phyloP scores from a whole-genome alignment of 371 early-diverging fungal species.

The Catenaria anguillulae region DNA sequence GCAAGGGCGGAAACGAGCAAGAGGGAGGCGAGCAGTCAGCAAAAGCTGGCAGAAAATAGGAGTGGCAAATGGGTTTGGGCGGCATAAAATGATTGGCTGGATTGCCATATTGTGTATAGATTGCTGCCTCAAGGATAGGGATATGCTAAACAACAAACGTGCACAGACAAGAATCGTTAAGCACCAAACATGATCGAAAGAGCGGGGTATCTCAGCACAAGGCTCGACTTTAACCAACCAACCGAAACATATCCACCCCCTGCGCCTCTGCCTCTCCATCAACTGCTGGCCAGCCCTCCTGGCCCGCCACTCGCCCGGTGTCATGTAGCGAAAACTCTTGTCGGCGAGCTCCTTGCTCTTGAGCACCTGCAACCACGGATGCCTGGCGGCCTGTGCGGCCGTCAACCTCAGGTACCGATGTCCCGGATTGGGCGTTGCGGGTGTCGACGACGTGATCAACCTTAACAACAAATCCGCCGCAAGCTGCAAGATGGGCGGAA shows the following conservation, averaged over 20 bases:
- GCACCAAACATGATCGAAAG: too few relatives aligned
- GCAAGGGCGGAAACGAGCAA: too few relatives aligned
- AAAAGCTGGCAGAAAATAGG: too few relatives aligned
- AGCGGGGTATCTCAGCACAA: too few relatives aligned
- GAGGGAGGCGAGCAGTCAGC: too few relatives aligned
- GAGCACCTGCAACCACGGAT: neutral
- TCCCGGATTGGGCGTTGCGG: neutral
- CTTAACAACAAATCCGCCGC: conserved; percentile 2
- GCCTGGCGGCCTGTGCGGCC: neutral
- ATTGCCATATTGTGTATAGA: too few relatives aligned
- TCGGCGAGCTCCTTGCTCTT: neutral
- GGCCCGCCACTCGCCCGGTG: neutral
- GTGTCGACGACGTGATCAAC: neutral
- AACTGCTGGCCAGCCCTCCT: neutral
- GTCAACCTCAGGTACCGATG: neutral
- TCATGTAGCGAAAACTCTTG: neutral
- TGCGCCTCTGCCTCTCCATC: neutral
- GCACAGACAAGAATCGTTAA: too few relatives aligned
- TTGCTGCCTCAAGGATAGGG: too few relatives aligned
- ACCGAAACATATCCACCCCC: neutral
- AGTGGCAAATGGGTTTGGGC: too few relatives aligned
- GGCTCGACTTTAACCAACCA: neutral
- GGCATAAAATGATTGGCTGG: too few relatives aligned
- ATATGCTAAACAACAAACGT: too few relatives aligned
- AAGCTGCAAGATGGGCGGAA: neutral